These are phyloP conservation scores for Rutstroemia sp. DNA, from an alignment of 2,329 filamentous ascomycete genomes.

Conservation along the genomic window DNA sequence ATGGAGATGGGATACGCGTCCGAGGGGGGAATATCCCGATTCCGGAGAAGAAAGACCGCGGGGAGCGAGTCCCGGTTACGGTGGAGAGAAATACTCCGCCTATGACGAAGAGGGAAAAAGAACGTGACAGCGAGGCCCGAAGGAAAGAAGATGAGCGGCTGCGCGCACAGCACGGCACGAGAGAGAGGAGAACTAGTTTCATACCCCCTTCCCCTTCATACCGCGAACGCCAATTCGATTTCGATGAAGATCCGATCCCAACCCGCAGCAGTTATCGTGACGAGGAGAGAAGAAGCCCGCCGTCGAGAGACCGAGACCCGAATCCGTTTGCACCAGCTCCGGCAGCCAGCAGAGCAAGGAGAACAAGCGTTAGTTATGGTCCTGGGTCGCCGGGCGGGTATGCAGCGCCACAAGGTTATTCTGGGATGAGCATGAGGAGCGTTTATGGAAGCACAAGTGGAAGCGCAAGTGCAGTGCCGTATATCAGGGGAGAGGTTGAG, in stretches of 20 bases:
- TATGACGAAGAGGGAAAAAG: neutral
- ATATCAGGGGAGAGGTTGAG: slow-evolving; percentile 2
- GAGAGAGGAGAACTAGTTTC: slow-evolving; percentile 1
- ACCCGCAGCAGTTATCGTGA: neutral
- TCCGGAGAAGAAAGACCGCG: neutral
- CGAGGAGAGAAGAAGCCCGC: neutral
- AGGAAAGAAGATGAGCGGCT: neutral
- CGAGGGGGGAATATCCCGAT: neutral
- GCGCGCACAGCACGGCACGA: neutral
- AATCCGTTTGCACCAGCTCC: neutral
- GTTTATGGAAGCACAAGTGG: neutral
- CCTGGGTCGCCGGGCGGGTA: neutral
- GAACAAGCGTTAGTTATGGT: slow-evolving; percentile 4
- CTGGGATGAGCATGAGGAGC: neutral
- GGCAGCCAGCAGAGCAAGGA: neutral
- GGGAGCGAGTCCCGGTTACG: neutral
- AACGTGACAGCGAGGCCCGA: neutral
- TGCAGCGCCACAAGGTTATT: neutral
- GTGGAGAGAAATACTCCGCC: slow-evolving; percentile 1
- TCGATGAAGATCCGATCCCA: neutral
- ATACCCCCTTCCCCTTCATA: neutral
- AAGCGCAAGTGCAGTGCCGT: neutral
- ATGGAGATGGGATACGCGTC: neutral
- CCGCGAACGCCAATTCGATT: neutral
- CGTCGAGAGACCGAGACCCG: neutral